Evolutionary conservation across 352 stramenopile species (phyloP).

Genomic region (Phytophthora parvispora): DNA sequence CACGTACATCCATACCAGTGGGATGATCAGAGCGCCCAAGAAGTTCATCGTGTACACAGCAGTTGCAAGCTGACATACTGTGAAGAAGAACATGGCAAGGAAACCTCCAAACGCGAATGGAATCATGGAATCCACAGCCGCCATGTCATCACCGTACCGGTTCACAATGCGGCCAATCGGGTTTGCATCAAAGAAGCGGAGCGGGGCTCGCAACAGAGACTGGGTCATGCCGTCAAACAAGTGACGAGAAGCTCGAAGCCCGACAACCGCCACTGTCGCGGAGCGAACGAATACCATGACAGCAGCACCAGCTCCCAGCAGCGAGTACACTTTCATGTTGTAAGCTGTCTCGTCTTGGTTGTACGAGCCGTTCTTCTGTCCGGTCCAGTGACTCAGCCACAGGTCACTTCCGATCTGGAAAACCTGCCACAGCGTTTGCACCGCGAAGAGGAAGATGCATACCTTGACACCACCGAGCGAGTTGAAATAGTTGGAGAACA

Average conservation of each 20-base stretch:
- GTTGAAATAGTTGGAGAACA: constrained; percentile 55
- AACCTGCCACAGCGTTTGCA: constrained; percentile 45
- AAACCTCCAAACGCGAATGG: constrained; percentile 40
- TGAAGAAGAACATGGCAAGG: constrained; percentile 74
- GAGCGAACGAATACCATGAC: constrained; percentile 48
- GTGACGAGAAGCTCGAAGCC: constrained; percentile 46
- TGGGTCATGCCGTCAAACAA: constrained; percentile 91
- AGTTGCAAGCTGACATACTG: constrained; percentile 75
- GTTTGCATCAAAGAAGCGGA: constrained; percentile 94
- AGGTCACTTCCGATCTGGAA: constrained; percentile 45
- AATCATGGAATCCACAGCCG: constrained; percentile 86
- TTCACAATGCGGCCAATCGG: constrained; percentile 92
- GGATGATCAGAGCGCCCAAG: constrained; percentile 78
- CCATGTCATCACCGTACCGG: constrained; percentile 92
- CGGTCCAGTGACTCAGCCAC: constrained; percentile 53
- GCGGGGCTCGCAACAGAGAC: constrained; percentile 85
- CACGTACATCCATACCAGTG: constrained; percentile 88
- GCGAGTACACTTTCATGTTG: constrained; percentile 46
- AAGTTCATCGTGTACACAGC: constrained; percentile 85
- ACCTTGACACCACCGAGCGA: constrained; percentile 45
- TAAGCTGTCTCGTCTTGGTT: constrained; percentile 28
- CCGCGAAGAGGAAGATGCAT: constrained; percentile 20
- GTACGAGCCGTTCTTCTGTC: constrained; percentile 30
- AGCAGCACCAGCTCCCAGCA: constrained; percentile 23
- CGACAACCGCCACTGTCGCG: constrained; percentile 41